These are phyloP conservation scores for Monosporozyma aquatica DNA, from an alignment of 805 yeast genomes.

Conservation along the genomic window DNA sequence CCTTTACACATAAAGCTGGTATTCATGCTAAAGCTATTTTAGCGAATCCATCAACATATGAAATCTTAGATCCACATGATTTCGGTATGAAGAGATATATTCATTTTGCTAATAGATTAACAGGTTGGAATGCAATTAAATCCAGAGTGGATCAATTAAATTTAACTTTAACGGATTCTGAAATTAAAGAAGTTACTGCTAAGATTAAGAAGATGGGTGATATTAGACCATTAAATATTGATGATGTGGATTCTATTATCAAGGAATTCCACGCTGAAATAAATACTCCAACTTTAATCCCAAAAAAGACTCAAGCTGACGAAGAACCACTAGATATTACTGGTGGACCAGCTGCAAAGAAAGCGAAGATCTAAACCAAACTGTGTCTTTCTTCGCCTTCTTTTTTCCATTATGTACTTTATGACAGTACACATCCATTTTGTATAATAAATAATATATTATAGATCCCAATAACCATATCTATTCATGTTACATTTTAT, in stretches of 20 bases:
- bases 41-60: slow-evolving; percentile 98
- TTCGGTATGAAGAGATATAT: slow-evolving; percentile 94
- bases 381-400: too few relatives aligned
- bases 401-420: not conserved
- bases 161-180: slow-evolving; percentile 80
- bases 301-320: slow-evolving; percentile 14
- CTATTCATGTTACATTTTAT: not conserved
- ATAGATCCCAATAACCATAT: not conserved
- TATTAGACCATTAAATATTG: slow-evolving; percentile 86
- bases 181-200: slow-evolving; percentile 87
- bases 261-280: slow-evolving; percentile 83
- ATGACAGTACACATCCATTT: not conserved
- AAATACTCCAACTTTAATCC: slow-evolving; percentile 41
- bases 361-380: slow-evolving; percentile 18
- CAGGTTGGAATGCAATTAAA: slow-evolving; percentile 99
- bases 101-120: slow-evolving; percentile 94
- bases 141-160: slow-evolving; percentile 96
- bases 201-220: slow-evolving; percentile 94
- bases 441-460: not conserved
- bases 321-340: slow-evolving; percentile 6
- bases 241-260: slow-evolving; percentile 94
- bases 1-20: slow-evolving; percentile 98
- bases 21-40: slow-evolving; percentile 97
- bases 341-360: slow-evolving; percentile 27
- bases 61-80: slow-evolving; percentile 87